Conservation (phyloP, 257 asterid genomes). For the Schizonepeta tenuifolia region DNA sequence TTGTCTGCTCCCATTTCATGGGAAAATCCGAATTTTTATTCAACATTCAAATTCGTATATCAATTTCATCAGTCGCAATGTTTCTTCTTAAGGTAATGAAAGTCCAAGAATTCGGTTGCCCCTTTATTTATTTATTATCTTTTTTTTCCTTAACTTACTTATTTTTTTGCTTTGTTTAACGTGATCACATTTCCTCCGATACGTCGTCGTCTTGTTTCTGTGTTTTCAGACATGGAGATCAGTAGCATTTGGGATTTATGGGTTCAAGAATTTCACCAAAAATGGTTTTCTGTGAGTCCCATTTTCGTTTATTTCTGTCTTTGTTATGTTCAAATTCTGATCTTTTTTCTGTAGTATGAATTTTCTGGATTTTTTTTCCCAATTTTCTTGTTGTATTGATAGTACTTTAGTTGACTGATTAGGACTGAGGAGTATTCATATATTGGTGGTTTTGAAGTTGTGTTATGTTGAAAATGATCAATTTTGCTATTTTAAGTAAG, state of each 20-base stretch:
- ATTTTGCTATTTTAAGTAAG: background rate
- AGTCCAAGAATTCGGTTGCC: background rate
- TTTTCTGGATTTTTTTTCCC: background rate
- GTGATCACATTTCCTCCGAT: background rate
- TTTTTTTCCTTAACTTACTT: background rate
- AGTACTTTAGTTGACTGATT: background rate
- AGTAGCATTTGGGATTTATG: conserved; percentile 71
- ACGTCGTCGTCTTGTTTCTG: conserved; percentile 19
- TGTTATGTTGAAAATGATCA: background rate
- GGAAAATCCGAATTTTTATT: conserved; percentile 26
- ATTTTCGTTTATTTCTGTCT: background rate
- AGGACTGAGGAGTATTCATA: background rate
- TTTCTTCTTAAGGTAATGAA: conserved; percentile 67
- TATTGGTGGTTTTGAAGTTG: background rate
- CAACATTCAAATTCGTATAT: conserved; percentile 41
- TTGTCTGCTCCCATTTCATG: background rate
- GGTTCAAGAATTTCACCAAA: conserved; percentile 82
- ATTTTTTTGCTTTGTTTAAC: background rate
- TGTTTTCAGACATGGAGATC: conserved; percentile 73
- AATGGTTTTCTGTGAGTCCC: conserved; percentile 66
- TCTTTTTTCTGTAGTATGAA: background rate
- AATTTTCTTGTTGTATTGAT: too few relatives aligned
- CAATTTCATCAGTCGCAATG: conserved; percentile 53
- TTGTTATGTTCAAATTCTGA: background rate
- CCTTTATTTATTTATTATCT: background rate